phyloP scores from a whole-genome alignment of 2,329 filamentous ascomycete species.

The Hymenoscyphus infarciens region DNA sequence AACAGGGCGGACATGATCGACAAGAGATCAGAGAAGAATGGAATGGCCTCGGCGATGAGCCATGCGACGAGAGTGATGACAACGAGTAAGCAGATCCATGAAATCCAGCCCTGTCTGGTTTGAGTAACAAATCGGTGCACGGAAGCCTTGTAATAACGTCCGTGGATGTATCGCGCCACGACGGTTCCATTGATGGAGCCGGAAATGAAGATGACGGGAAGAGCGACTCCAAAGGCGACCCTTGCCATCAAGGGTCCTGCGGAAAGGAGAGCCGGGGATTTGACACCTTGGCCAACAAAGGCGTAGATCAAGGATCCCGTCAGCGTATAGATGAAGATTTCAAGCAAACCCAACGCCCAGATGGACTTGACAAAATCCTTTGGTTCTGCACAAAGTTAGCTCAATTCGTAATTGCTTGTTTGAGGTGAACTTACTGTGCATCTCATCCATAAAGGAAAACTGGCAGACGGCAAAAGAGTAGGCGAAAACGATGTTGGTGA shows the following conservation, averaged over 20 bases:
- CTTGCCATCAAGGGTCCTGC: slow-evolving; percentile 49
- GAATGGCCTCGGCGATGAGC: slow-evolving; percentile 66
- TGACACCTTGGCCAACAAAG: slow-evolving; percentile 52
- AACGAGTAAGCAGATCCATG: slow-evolving; percentile 57
- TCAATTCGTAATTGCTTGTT: background rate
- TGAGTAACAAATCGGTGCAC: slow-evolving; percentile 25
- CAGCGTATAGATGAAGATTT: slow-evolving; percentile 54
- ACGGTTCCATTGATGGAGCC: slow-evolving; percentile 59
- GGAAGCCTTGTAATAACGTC: slow-evolving; percentile 28
- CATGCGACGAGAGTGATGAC: slow-evolving; percentile 58
- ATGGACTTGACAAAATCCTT: slow-evolving; percentile 37
- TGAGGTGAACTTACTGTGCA: slow-evolving; percentile 26
- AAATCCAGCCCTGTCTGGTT: slow-evolving; percentile 28
- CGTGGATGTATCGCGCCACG: slow-evolving; percentile 36
- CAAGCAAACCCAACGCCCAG: slow-evolving; percentile 47
- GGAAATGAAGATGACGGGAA: slow-evolving; percentile 59
- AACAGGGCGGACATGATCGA: slow-evolving; percentile 48
- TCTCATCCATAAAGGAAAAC: slow-evolving; percentile 33
- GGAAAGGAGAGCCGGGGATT: slow-evolving; percentile 56
- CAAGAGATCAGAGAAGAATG: slow-evolving; percentile 64
- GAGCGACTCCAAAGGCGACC: slow-evolving; percentile 56
- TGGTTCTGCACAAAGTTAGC: slow-evolving; percentile 28
- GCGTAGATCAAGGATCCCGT: slow-evolving; percentile 58
- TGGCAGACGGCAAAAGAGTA: slow-evolving; percentile 41
- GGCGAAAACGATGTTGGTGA: slow-evolving; percentile 59